These are phyloP conservation scores for Pontederia crassipes DNA, from an alignment of 176 grass and related monocot genomes.

Conservation along the genomic window DNA sequence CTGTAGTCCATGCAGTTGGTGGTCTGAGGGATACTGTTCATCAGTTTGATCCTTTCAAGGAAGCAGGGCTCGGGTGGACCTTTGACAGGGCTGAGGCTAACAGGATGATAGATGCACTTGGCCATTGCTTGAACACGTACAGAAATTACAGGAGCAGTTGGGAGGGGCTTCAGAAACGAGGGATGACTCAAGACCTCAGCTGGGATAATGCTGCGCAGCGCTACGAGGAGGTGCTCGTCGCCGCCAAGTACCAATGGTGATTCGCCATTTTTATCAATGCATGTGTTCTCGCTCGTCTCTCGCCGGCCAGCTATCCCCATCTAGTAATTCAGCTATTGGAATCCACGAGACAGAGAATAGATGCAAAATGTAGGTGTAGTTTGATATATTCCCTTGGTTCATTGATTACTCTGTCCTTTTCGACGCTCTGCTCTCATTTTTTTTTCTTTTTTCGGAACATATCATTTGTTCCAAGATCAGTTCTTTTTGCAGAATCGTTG, in stretches of 20 bases:
- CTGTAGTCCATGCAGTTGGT: conserved; percentile 89
- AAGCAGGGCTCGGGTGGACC: conserved; percentile 68
- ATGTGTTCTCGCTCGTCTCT: too few relatives aligned
- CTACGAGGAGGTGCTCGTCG: conserved; percentile 69
- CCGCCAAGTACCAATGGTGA: conserved; percentile 89
- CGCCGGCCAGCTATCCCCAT: too few relatives aligned
- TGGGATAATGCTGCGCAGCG: conserved; percentile 80
- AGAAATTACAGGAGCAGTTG: conserved; percentile 65
- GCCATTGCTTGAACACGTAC: conserved; percentile 75
- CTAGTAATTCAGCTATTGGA: too few relatives aligned
- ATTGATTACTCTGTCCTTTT: too few relatives aligned
- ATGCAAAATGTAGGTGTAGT: too few relatives aligned
- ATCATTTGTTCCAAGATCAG: too few relatives aligned
- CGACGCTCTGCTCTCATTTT: too few relatives aligned
- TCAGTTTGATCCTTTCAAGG: conserved; percentile 73
- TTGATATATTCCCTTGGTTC: too few relatives aligned
- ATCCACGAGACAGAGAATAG: too few relatives aligned
- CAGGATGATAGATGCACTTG: conserved; percentile 67
- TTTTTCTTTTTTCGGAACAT: too few relatives aligned
- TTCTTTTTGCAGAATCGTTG: too few relatives aligned
- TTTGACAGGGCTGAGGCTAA: conserved; percentile 69
- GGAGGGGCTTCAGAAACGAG: conserved; percentile 75
- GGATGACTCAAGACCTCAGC: conserved; percentile 91
- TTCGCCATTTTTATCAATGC: background rate
- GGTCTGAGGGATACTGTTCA: conserved; percentile 72